Conservation (phyloP, 768 basidiomycete species). For the Rhizopogon sp. region DNA sequence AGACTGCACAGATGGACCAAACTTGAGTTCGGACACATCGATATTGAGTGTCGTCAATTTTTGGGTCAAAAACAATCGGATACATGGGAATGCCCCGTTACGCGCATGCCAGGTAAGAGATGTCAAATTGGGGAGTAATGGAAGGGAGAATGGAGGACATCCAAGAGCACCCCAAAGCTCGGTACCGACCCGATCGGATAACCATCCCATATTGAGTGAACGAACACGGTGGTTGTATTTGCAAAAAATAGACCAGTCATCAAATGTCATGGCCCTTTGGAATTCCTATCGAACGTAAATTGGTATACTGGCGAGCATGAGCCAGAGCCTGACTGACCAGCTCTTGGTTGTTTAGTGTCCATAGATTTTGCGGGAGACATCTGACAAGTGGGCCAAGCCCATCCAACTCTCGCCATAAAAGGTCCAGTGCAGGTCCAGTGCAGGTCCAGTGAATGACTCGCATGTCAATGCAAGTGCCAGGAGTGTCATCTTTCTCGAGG, state of each 20-base stretch:
- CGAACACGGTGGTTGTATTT: constrained; percentile 22
- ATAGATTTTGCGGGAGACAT: constrained; percentile 1
- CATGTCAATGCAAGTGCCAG: constrained; percentile 7
- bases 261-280: neutral
- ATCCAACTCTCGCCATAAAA: constrained; percentile 1
- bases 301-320: neutral
- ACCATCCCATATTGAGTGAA: neutral
- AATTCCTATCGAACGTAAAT: neutral
- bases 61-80: neutral
- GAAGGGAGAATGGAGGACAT: neutral
- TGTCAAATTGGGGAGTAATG: neutral
- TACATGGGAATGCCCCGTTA: neutral
- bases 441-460: constrained; percentile 5
- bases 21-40: neutral
- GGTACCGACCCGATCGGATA: neutral
- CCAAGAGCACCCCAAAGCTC: neutral
- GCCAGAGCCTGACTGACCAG: neutral
- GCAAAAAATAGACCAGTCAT: constrained; percentile 25
- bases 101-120: neutral
- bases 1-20: neutral
- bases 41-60: neutral
- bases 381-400: constrained; percentile 1
- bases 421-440: constrained; percentile 1
- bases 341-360: neutral
- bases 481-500: too few species aligned